Base-by-base conservation (phyloP, 352 stramenopile species). In the Plasmopara muralis region DNA sequence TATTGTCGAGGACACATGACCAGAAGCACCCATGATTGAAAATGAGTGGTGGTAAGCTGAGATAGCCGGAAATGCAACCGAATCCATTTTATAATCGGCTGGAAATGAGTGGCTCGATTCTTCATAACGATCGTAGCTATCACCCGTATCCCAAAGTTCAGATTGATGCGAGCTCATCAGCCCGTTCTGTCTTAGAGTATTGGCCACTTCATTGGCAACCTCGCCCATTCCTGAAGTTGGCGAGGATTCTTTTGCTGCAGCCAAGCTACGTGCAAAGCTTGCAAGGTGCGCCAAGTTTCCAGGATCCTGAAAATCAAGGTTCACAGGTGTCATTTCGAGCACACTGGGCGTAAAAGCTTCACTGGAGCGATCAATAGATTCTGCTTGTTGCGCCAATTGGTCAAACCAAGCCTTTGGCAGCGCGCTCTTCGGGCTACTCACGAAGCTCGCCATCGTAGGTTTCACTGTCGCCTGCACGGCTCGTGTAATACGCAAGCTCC, bases 391-490 rank as follows among this genome's bases (percentile, higher is more conserved):
- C 9, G 79, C 60, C 12, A 91, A 68, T 34, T 87, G 72, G 31
- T 89, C 68, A 44, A 90, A 91, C 83, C 83, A 94, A 15, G 80
- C 77, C 8, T 76, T 73, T 0, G 83, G 83, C 0, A 94, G 66
- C 15, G 71, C 63, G 37, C 70, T 87, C 47, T 86, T 91, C 2
- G 83, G 77, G 50, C 81, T 90, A 52, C 74, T 80, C 10, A 86
- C 70, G 4, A 68, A 50, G 30, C 73, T 71, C 15, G 82, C 80
- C 34, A 89, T 64, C 2, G 67, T 84, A 10, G 76, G 78, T 33
- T 86, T 85, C 14, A 94, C 81, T 1, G 83, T 94, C 9, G 81
- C 67, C 44, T 92, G 79, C 54, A 88, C 86, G 12, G 81, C 76
- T 20, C 85, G 73, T 3, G 73, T 86, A 37, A 92, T 89, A 5